Evolutionary conservation across 2,329 filamentous ascomycete species (phyloP), one percentile per base, ranked within the genome.

Genomic region (Trichoderma pleuroti): DNA sequence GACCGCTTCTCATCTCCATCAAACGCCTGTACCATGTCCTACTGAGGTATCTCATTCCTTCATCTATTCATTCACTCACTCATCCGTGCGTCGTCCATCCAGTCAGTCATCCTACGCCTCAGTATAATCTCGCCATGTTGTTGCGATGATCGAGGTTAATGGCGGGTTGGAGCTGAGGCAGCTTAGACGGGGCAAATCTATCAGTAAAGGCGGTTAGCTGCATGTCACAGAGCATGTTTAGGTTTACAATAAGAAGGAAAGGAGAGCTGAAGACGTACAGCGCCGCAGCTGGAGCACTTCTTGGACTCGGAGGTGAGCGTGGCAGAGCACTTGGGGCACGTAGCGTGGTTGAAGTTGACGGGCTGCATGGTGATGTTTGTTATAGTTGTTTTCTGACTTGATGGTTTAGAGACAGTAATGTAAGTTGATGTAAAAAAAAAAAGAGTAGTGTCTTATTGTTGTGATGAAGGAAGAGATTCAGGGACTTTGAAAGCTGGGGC

Each of bases 301-400:
- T 89, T 89, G 81, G 76, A 75, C 54, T 76, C 75, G 75, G 81
- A 81, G 60, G 79, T 76, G 75, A 84, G 83, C 76, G 81, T 72
- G 75, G 82, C 80, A 75, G 83, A 84, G 83, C 87, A 89, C 82
- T 86, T 88, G 81, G 87, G 87, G 84, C 87, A 89, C 75, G 77
- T 74, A 70, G 77, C 75, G 76, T 81, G 77, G 78, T 71, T 72
- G 49, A 30, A 66, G 79, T 82, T 80, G 78, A 81, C 78, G 72
- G 77, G 77, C 72, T 80, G 73, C 79, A 80, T 81, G 9, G 62
- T 74, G 68, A 6, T 46, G 24, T 32, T 46, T 42, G 7, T 30
- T 21, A 3, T 7, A 14, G 57, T 10, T 39, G 8, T 42, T 26
- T 26, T 30, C 4, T 10, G n/a, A 26, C 34, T 24, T 14, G 12